Base-by-base conservation (phyloP, 2,329 filamentous ascomycete species). In the Cryphonectria japonica region DNA sequence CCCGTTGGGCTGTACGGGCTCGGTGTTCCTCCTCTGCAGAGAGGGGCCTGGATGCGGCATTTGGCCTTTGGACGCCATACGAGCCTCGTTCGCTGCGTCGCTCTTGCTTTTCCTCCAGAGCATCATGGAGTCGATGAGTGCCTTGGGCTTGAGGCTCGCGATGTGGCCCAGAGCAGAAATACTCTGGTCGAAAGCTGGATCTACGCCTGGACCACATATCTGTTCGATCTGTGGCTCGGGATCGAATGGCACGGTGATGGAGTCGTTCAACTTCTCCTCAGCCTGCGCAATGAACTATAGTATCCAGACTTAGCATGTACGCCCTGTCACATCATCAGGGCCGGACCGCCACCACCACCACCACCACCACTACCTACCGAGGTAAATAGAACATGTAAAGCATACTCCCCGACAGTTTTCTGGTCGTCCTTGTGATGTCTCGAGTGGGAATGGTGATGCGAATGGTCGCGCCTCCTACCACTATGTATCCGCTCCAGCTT, bases 321-420 rank as follows among this genome's bases (percentile, higher is more conserved):
- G 73, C 68, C n/a, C 50, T 32, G 11, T 14, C 41, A 32, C 26
- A 39, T 34, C 22, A 32, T 39, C 22, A 29, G 34, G 64, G 43
- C 66, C 69, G 68, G 50, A 70, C 62, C 26, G 26, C 26, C 26
- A 26, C 3, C 46, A 50, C 5, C 46, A 50, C 14, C 16, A 46
- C 43, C 16, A 46, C 43, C 46, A 50, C 22, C 7, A 50, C 43
- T 69, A 84, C 88, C 81, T 80, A 93, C 91, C 73, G 95, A 94
- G 75, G 96, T 98, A 82, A 98, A 98, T 60, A 99, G 85, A 76
- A 98, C 95, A 81, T 98, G 95, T 72, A 99, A 85, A 29, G 96
- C 96, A 87, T 97, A 98, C 84, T 99, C 96, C 69, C 94, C 95
- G n/a, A 98, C 95, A 0, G 95, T 98, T 81, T 95, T 97, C 74